phyloP scores from a whole-genome alignment of 2,329 filamentous ascomycete species.

The Fusarium falciforme region DNA sequence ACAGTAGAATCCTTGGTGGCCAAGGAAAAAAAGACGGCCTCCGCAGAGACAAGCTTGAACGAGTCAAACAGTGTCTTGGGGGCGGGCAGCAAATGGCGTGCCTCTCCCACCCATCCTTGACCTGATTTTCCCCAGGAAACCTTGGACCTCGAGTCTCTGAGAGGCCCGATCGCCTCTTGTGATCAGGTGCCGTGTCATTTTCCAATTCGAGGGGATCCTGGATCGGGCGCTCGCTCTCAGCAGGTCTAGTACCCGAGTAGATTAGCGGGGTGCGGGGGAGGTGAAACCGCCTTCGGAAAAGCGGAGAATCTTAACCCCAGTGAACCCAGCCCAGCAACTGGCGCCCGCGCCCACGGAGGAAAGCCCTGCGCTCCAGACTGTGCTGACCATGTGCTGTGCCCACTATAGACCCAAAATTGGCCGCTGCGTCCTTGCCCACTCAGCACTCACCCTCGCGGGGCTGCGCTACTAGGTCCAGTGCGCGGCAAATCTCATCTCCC shows the following conservation, averaged over 20 bases:
- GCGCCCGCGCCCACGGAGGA: constrained; percentile 8
- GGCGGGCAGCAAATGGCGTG: constrained; percentile 4
- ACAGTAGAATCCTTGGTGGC: not conserved
- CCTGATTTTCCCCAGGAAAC: constrained; percentile 21
- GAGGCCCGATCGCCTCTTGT: not conserved
- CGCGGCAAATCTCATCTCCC: constrained; percentile 43
- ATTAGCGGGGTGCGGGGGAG: constrained; percentile 45
- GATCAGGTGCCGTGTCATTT: constrained; percentile 37
- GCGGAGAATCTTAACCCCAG: constrained; percentile 40
- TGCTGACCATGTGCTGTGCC: not conserved
- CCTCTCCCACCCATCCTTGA: constrained; percentile 17
- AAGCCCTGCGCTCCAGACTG: not conserved
- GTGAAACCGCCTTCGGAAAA: constrained; percentile 41
- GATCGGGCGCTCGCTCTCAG: constrained; percentile 8
- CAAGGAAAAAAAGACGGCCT: constrained; percentile 2
- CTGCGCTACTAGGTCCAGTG: constrained; percentile 8
- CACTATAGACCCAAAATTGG: not conserved
- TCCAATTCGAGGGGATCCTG: constrained; percentile 24
- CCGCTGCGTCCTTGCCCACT: not conserved
- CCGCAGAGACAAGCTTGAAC: not conserved
- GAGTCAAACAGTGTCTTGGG: constrained; percentile 7
- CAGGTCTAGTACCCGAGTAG: constrained; percentile 33
- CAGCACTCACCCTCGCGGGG: constrained; percentile 18
- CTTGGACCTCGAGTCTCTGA: constrained; percentile 10
- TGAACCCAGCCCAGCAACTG: not conserved